Base-by-base conservation (phyloP, 495 filamentous ascomycete species). In the Penicillium cinerascens region DNA sequence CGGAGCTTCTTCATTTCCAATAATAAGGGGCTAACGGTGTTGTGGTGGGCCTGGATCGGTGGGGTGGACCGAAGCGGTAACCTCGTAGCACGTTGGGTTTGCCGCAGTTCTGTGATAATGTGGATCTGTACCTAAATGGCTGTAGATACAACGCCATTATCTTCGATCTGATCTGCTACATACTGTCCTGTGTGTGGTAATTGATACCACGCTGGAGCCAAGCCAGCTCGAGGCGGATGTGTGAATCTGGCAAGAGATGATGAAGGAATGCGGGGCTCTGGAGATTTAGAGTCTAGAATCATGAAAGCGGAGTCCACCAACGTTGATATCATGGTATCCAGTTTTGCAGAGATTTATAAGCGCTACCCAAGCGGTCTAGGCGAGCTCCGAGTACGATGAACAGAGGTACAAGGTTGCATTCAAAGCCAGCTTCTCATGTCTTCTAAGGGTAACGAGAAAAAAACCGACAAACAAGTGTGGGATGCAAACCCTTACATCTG, bases 361-460 rank as follows among this genome's bases (percentile, higher is more conserved):
- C 11, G 38, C 38, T 41, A 17, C 22, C 11, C 41, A 25, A 43
- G 8, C 25, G 6, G 41, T 11, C 29, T 33, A 33, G 9, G 29
- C 10, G 29, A 15, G 11, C 26, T 29, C 4, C 16, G 20, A 17
- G 22, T n/a, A 29, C 22, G 13, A 33, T 52, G 42, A 48, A 46
- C 42, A 29, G 42, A 40, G 38, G 50, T 46, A 47, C 41, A 36
- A 42, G 44, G 47, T 47, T 47, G 44, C 44, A 53, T 53, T 53
- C 21, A 33, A 27, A 7, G 26, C 51, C 44, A 53, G 36, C 22
- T 26, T 26, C 20, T 33, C 29, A 33, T 33, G 29, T 33, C 3
- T 33, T 33, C 8, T 10, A 13, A 6, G 6, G 22, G 6, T 33
- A 15, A 33, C 29, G 13, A 13, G 26, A 11, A 29, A 29, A 33